These are phyloP conservation scores for Metarhizium humberi DNA, from an alignment of 2,329 filamentous ascomycete genomes.

Conservation along the genomic window DNA sequence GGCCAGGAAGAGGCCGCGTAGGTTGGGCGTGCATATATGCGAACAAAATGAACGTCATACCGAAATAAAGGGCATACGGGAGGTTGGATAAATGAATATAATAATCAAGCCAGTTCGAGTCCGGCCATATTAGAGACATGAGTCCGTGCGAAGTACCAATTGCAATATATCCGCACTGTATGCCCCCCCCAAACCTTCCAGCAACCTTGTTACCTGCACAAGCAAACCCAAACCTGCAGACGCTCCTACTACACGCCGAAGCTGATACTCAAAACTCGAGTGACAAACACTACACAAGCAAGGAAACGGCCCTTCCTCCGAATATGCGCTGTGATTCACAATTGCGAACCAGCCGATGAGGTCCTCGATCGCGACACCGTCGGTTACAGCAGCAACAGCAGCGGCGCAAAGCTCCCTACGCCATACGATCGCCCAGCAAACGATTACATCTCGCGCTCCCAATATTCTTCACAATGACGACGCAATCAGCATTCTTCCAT, in stretches of 20 bases:
- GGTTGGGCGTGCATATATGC: not conserved
- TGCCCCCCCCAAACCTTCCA: too few species aligned
- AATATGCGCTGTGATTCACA: conserved; percentile 20
- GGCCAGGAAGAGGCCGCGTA: conserved; percentile 5
- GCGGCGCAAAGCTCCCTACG: not conserved
- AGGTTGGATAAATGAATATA: not conserved
- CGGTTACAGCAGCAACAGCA: conserved; percentile 12
- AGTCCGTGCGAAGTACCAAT: not conserved
- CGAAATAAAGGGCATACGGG: not conserved
- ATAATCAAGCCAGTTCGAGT: not conserved
- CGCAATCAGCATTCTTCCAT: conserved; percentile 46
- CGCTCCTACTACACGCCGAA: not conserved
- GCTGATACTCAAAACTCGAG: not conserved
- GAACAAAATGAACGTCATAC: too few species aligned
- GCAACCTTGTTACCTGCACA: not conserved
- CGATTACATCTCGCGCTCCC: not conserved
- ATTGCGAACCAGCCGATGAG: conserved; percentile 19
- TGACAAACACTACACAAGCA: not conserved
- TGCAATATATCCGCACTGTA: not conserved
- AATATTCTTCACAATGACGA: conserved; percentile 28
- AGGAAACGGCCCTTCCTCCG: not conserved
- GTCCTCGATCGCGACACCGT: conserved; percentile 18
- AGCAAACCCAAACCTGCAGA: not conserved
- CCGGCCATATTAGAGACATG: not conserved
- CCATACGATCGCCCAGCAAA: not conserved